Evolutionary conservation across 176 grass and related monocot genomes (phyloP).

Genomic region (Lolium multiflorum): DNA sequence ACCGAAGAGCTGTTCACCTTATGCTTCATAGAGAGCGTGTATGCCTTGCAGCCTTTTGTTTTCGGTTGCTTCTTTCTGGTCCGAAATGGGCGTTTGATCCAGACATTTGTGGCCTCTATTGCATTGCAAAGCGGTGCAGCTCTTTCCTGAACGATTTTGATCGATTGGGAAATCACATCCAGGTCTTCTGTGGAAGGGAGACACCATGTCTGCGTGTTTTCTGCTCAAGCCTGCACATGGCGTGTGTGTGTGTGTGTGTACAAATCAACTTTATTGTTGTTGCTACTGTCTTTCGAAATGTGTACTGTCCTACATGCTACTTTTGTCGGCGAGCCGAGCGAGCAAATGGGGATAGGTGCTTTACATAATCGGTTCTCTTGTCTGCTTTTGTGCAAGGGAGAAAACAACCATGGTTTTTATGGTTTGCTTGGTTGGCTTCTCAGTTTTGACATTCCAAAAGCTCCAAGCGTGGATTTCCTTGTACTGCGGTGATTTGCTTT

Average conservation of each 20-base stretch:
- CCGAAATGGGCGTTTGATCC: slow-evolving; percentile 37
- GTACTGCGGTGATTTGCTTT: too few relatives aligned
- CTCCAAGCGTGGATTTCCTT: background rate
- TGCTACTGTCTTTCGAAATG: slow-evolving; percentile 4
- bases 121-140: slow-evolving; percentile 19
- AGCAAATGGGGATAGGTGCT: background rate
- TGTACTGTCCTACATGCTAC: background rate
- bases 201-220: slow-evolving; percentile 6
- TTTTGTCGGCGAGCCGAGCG: background rate
- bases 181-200: slow-evolving; percentile 46
- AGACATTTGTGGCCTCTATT: slow-evolving; percentile 26
- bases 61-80: slow-evolving; percentile 41
- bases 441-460: background rate
- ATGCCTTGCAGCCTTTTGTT: slow-evolving; percentile 39
- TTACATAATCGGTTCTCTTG: slow-evolving; percentile 7
- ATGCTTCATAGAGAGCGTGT: slow-evolving; percentile 12
- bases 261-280: background rate
- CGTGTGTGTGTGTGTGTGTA: slow-evolving; percentile 33
- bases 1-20: background rate
- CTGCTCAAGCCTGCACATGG: slow-evolving; percentile 26
- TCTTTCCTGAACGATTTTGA: slow-evolving; percentile 37
- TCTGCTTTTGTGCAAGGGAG: slow-evolving; percentile 13
- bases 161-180: slow-evolving; percentile 18
- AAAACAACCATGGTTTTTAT: background rate
- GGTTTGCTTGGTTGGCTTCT: background rate